Percentiles rank a stretch among this genome's conserved stretches.
phyloP scores from a whole-genome alignment of 1,284 basidiomycete genomes.

The Cutaneotrichosporon sp. region DNA sequence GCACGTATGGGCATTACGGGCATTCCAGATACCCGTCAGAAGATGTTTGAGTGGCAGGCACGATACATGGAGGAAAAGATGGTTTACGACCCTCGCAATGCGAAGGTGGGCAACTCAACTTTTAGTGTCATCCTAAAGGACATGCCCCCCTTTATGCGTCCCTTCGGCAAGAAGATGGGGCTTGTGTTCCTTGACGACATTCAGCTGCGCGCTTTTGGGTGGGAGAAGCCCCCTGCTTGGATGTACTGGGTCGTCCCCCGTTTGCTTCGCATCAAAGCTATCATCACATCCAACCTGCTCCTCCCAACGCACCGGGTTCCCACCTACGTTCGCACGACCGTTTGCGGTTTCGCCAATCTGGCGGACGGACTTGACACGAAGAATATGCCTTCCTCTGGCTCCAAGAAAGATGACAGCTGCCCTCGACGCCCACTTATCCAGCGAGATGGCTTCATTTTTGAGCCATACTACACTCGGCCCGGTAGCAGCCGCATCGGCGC shows the following conservation, averaged over 20 bases:
- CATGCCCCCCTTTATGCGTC: conserved; percentile 1
- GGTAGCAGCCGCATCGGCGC: background rate
- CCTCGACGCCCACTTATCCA: background rate
- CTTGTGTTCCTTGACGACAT: conserved; percentile 13
- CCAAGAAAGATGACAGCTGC: background rate
- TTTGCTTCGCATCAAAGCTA: conserved; percentile 8
- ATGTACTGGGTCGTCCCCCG: conserved; percentile 7
- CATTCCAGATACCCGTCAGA: conserved; percentile 10
- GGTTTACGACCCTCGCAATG: conserved; percentile 9
- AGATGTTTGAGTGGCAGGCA: conserved; percentile 7
- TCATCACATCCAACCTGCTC: conserved; percentile 1
- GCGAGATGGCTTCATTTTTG: conserved; percentile 15
- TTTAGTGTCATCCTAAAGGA: conserved; percentile 8
- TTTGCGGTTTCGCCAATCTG: background rate
- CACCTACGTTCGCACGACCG: background rate
- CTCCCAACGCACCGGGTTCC: conserved; percentile 4
- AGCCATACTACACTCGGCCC: conserved; percentile 11
- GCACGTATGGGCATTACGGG: conserved; percentile 15
- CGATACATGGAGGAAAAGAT: conserved; percentile 5
- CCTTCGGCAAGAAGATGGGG: background rate
- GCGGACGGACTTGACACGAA: background rate
- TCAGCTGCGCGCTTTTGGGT: conserved; percentile 11
- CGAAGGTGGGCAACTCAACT: conserved; percentile 10
- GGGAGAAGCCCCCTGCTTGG: background rate
- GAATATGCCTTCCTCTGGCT: background rate